phyloP scores from a whole-genome alignment of 108 stramenopile species.

The Nannochloropsis salina region DNA sequence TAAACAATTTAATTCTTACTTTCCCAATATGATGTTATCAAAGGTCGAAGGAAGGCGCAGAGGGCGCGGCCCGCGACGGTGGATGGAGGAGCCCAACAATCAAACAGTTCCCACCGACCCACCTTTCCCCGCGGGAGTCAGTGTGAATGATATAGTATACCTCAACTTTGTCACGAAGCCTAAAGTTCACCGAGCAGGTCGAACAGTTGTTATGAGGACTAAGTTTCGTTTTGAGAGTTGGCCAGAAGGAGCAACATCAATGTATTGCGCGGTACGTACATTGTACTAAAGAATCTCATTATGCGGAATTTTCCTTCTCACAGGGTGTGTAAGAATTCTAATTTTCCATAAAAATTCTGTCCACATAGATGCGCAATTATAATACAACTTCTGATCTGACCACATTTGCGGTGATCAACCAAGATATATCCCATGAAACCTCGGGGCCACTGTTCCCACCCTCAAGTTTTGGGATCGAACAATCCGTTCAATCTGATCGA shows the following conservation, averaged over 20 bases:
- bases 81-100: constrained; percentile 11
- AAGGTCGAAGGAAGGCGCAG: too few species aligned
- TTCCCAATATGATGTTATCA: too few species aligned
- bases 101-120: background rate
- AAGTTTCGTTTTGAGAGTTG: background rate
- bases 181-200: background rate
- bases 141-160: background rate
- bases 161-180: background rate
- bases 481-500: too few species aligned
- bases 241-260: background rate
- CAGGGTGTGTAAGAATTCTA: too few species aligned
- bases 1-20: too few species aligned
- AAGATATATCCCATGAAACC: too few species aligned
- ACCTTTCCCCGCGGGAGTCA: background rate
- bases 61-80: background rate
- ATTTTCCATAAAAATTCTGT: background rate
- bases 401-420: too few species aligned
- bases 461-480: too few species aligned
- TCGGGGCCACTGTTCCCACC: too few species aligned
- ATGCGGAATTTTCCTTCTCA: too few species aligned
- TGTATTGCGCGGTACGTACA: constrained; percentile 4
- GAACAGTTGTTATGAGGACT: background rate
- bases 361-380: background rate
- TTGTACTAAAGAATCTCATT: too few species aligned
- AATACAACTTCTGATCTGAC: background rate